Evolutionary conservation across 1,139 yeast genomes (phyloP).

Genomic region (Protomyces arabidopsidicola): DNA sequence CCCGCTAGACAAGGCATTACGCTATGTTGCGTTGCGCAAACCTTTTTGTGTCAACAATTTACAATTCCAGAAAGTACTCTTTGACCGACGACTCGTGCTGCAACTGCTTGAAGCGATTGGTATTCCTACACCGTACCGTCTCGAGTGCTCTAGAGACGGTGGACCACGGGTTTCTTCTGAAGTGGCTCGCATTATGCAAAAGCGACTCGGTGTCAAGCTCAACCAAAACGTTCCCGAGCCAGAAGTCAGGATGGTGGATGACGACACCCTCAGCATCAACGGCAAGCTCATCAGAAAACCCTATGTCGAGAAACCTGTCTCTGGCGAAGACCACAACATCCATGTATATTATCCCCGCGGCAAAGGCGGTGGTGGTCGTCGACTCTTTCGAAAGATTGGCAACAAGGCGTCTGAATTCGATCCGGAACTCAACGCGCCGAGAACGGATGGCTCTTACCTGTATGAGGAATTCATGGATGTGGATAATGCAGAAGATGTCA

Average conservation of each 20-base stretch:
- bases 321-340: slow-evolving; percentile 97
- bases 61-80: slow-evolving; percentile 81
- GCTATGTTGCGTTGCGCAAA: slow-evolving; percentile 80
- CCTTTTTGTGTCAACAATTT: slow-evolving; percentile 88
- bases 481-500: slow-evolving; percentile 96
- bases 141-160: slow-evolving; percentile 91
- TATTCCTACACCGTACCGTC: slow-evolving; percentile 82
- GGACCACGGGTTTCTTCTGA: slow-evolving; percentile 72
- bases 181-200: slow-evolving; percentile 49
- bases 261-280: slow-evolving; percentile 74
- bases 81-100: slow-evolving; percentile 93
- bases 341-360: slow-evolving; percentile 82
- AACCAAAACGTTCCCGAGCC: slow-evolving; percentile 43
- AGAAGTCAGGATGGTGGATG: slow-evolving; percentile 61
- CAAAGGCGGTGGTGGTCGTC: slow-evolving; percentile 96
- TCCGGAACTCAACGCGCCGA: slow-evolving; percentile 64
- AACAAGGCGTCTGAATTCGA: slow-evolving; percentile 96
- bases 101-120: slow-evolving; percentile 71
- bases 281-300: slow-evolving; percentile 76
- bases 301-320: slow-evolving; percentile 96
- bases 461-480: slow-evolving; percentile 97
- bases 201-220: slow-evolving; percentile 55
- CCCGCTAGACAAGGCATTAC: slow-evolving; percentile 91
- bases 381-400: slow-evolving; percentile 90
- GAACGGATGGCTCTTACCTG: slow-evolving; percentile 86